Evolutionary conservation across 305 asterid species (phyloP).

Genomic region (Fraxinus xanthoxyloides): DNA sequence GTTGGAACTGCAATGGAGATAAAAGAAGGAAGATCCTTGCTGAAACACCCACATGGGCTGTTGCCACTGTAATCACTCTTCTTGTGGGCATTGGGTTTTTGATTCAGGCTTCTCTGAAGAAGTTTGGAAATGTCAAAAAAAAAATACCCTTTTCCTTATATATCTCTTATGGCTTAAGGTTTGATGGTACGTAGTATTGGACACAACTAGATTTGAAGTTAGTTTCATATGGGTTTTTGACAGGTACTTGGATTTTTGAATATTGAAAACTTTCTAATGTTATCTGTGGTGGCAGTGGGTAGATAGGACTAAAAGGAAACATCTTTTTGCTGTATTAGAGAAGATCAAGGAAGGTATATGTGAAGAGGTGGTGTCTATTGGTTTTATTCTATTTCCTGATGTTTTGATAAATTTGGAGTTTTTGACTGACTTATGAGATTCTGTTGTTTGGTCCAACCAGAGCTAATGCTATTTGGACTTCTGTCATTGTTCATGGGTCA

Average conservation of each 20-base stretch:
- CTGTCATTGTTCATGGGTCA: constrained; percentile 93
- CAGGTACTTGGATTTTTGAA: constrained; percentile 1
- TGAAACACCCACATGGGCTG: constrained; percentile 89
- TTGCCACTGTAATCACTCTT: constrained; percentile 61
- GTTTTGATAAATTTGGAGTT: not conserved
- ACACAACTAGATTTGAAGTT: not conserved
- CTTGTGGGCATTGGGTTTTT: constrained; percentile 58
- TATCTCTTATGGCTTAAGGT: not conserved
- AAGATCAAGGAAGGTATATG: constrained; percentile 78
- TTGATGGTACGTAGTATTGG: not conserved
- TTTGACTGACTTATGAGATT: not conserved
- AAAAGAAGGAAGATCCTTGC: constrained; percentile 54
- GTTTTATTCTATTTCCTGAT: not conserved
- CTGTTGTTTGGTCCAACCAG: constrained; percentile 40
- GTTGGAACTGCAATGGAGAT: constrained; percentile 13
- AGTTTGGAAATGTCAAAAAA: constrained; percentile 50
- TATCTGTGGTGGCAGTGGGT: constrained; percentile 58
- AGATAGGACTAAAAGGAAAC: constrained; percentile 75
- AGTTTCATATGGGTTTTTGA: not conserved
- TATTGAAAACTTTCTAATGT: constrained; percentile 9
- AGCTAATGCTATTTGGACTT: constrained; percentile 87
- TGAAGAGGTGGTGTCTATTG: constrained; percentile 9
- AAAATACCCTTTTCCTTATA: not conserved
- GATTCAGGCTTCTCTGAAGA: constrained; percentile 65
- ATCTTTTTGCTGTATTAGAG: constrained; percentile 70